Base-by-base conservation (phyloP, 441 rosid species). In the Omphalea diandra region DNA sequence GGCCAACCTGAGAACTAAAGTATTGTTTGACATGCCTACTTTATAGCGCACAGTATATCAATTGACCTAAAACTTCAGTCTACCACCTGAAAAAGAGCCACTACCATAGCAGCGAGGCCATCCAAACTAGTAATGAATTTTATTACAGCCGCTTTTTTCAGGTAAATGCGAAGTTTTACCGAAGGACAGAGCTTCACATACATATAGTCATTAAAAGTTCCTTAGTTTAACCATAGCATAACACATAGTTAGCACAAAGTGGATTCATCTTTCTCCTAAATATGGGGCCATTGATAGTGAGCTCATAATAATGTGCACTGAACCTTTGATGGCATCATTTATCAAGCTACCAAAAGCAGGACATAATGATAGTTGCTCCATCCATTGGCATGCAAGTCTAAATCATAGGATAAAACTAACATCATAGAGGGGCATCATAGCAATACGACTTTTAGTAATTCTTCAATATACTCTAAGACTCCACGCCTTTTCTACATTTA, bases 351-450 rank as follows among this genome's bases (percentile, higher is more conserved):
- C 44, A 55, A 63, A 47, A 33, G 38, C 4, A 35, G 68, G 43
- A n/a, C 68, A 44, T 5, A 66, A 65, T 70, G 24, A 75, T 53
- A 26, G 41, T 66, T n/a, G 57, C 22, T 46, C 63, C 58, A 35
- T 36, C 24, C 29, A 18, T 71, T 27, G 7, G 65, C 38, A 52
- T 33, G 10, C 36, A 50, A 54, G 1, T 26, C 31, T 22, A 63
- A 54, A 61, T 44, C 29, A 54, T n/a, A 31, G 27, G 11, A 27
- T 10, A 20, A 40, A 54, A 22, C 35, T 52, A 14, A 50, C 68
- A 44, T 27, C 70, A 68, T 24, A 29, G 31, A 50, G 44, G 31
- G 26, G 44, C 43, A 38, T 65, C 36, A 47, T 49, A 8, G 31
- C 52, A 2, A 46, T n/a, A 18, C 38, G n/a, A 50, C 36, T 14